phyloP scores from a whole-genome alignment of 768 basidiomycete genomes.

The Russula olivacea region DNA sequence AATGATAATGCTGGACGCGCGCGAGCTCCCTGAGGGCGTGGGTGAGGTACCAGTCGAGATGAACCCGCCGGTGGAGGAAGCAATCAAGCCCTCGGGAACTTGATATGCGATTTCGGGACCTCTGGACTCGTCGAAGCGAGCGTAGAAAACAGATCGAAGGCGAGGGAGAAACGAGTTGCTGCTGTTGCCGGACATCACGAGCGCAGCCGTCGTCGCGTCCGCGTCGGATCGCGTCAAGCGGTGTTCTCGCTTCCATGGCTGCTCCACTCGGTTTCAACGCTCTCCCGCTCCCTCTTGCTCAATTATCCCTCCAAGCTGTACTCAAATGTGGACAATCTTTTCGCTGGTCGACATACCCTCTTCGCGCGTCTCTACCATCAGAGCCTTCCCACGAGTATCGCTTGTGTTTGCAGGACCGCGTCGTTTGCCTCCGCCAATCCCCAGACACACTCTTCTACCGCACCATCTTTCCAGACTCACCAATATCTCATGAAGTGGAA shows the following conservation, averaged over 20 bases:
- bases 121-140: slow-evolving; percentile 78
- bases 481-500: slow-evolving; percentile 32
- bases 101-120: slow-evolving; percentile 91
- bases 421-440: slow-evolving; percentile 77
- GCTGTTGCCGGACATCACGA: slow-evolving; percentile 39
- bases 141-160: slow-evolving; percentile 89
- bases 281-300: slow-evolving; percentile 54
- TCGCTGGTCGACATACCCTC: slow-evolving; percentile 61
- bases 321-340: slow-evolving; percentile 83
- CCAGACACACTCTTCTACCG: slow-evolving; percentile 61
- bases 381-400: slow-evolving; percentile 59
- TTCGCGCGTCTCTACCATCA: slow-evolving; percentile 27
- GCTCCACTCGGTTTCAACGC: slow-evolving; percentile 45
- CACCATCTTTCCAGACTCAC: slow-evolving; percentile 50
- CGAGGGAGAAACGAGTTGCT: slow-evolving; percentile 71
- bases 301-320: slow-evolving; percentile 73
- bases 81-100: slow-evolving; percentile 88
- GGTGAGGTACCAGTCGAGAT: slow-evolving; percentile 33
- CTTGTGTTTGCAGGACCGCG: slow-evolving; percentile 72
- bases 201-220: neutral
- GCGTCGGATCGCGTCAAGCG: neutral
- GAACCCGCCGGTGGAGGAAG: slow-evolving; percentile 30
- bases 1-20: slow-evolving; percentile 44
- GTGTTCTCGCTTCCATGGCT: neutral
- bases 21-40: slow-evolving; percentile 37